Evolutionary conservation across 768 basidiomycete species (phyloP), one percentile per base, ranked within the genome.

Genomic region (Cystobasidiopsis lactophilus): DNA sequence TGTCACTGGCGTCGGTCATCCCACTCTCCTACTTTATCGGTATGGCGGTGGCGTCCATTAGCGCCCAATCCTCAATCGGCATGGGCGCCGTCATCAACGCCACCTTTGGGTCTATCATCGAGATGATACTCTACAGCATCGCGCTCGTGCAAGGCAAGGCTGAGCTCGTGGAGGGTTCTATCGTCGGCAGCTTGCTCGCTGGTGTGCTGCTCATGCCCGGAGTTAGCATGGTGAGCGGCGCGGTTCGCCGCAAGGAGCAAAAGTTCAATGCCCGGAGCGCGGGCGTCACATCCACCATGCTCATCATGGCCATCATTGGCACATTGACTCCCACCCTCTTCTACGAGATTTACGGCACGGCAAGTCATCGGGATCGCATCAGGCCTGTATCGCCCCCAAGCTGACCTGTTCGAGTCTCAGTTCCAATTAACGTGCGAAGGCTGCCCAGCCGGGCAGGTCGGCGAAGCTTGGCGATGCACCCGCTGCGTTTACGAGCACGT

Each of bases 21-120:
- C 93, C 93, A 0, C 73, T 98, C 19, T 88, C 84, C 7, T 98
- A 98, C 71, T 98, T 98, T 70, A 96, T 98, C 63, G 93, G 93
- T 18, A 95, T 95, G 93, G 93, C 93, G 7, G 93, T 98, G 55
- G 93, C 93, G 2, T 88, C 84, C 40, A 96, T 98, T 62, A 85
- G 82, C n/a, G 93, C 93, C 0, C 93, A 96, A 63, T 89, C 85
- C 0, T 86, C 83, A 1, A 98, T 98, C 56, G 93, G 93, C 5
- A 93, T 96, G 86, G 93, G 93, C 58, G 93, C 93, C 2, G 91
- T 96, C 60, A 96, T 98, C 72, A 98, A 98, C 65, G 93, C 93
- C 1, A 86, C 86, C 1, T 98, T 98, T 62, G 93, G 93, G 66
- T 88, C 84, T n/a, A 78, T 95, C 65, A 85, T 98, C 63, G 93